Evolutionary conservation across 208 protist species (phyloP), one percentile per base, ranked within the genome.

Genomic region (Tritrichomonas musculus): DNA sequence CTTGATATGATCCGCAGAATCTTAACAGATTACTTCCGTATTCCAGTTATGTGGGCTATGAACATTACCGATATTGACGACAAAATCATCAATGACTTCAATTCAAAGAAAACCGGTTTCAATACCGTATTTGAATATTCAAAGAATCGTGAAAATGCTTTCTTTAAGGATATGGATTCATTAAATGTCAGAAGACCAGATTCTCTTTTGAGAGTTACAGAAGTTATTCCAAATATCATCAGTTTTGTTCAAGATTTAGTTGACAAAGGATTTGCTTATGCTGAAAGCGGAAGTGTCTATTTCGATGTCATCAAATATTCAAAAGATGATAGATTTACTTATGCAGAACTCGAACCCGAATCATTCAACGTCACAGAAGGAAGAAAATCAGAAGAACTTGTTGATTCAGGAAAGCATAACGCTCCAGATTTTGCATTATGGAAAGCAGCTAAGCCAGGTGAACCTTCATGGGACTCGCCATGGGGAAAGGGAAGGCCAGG

Each of bases 1-100:
- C 95, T 97, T 88, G 96, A 97, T 92, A 96, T 97, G 60, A 92
- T 97, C 57, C 93, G 96, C 20, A 92, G 96, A 66, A 96, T 97
- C 22, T 30, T 96, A 20, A 75, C 41, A 1, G 93, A 96, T 25
- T 96, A 96, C 93, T 97, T 97, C 80, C 49, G 92, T 2, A 95
- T 95, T 41, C 60, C 96, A n/a, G 93, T 97, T 33, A 55, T 93
- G 22, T 94, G 94, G 92, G 93, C 95, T 22, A 96, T 97, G 95
- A 97, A 97, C 92, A 94, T 97, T 65, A 97, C 96, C 41, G 96
- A 97, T 93, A 95, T 97, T 47, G 96, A 97, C 92, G 96, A 97
- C 93, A 97, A 97, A 94, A 97, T 97, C 80, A 97, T 97, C 77
- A 30, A 88, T 39, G 8, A 1, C 1, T 88, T 88, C 77, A 88